These are phyloP conservation scores for Plantago elongata DNA, from an alignment of 257 asterid genomes.

Conservation along the genomic window DNA sequence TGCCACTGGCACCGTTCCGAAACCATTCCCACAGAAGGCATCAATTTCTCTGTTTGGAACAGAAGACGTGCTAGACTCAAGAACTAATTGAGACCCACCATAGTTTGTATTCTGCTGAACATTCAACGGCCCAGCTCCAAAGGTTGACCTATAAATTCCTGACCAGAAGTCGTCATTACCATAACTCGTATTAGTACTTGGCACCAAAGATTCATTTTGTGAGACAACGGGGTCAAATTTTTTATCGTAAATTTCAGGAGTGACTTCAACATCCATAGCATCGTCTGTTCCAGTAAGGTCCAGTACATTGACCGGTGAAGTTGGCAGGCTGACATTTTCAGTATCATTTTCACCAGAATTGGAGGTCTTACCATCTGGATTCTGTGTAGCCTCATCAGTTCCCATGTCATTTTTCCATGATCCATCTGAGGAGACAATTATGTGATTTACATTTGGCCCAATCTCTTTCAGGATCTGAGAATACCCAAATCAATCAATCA, in stretches of 20 bases:
- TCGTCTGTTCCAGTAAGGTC: conserved; percentile 53
- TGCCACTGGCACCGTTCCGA: conserved; percentile 25
- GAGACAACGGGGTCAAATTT: conserved; percentile 22
- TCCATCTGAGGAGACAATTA: conserved; percentile 49
- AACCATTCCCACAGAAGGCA: conserved; percentile 21
- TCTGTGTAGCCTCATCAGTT: conserved; percentile 32
- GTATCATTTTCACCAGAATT: conserved; percentile 21
- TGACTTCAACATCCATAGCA: conserved; percentile 17
- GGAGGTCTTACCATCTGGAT: conserved; percentile 22
- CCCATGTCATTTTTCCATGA: conserved; percentile 50
- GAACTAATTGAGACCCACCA: conserved; percentile 15
- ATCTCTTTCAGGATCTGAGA: conserved; percentile 52
- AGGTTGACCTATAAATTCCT: conserved; percentile 37
- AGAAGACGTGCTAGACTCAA: conserved; percentile 22
- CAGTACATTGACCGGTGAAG: conserved; percentile 22
- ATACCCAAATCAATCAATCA: not conserved
- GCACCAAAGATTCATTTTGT: conserved; percentile 21
- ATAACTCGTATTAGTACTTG: conserved; percentile 16
- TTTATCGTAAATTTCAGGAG: conserved; percentile 33
- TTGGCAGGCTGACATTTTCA: conserved; percentile 25
- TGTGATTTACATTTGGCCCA: conserved; percentile 40
- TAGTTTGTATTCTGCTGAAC: conserved; percentile 3
- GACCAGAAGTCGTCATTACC: conserved; percentile 41
- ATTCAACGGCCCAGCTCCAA: conserved; percentile 23
- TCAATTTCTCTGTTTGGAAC: conserved; percentile 8